These are phyloP conservation scores for Trichocladium uniseriatum DNA, from an alignment of 495 filamentous ascomycete species.

Conservation along the genomic window DNA sequence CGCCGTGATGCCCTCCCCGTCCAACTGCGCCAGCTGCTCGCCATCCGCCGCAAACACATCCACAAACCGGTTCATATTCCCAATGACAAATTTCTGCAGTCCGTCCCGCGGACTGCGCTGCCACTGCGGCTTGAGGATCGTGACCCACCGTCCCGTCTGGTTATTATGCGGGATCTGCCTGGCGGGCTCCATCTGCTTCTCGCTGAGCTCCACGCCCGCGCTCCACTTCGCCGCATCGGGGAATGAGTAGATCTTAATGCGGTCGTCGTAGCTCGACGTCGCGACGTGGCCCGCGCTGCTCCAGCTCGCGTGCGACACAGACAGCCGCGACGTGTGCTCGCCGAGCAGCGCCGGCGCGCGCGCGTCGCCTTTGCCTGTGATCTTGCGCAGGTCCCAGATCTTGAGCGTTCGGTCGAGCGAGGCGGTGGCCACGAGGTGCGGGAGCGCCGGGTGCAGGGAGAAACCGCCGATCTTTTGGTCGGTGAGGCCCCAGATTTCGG, in stretches of 20 bases:
- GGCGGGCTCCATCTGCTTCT: conserved; percentile 57
- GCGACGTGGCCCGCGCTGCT: conserved; percentile 73
- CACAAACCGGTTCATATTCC: conserved; percentile 96
- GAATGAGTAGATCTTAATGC: conserved; percentile 82
- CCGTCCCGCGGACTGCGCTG: conserved; percentile 66
- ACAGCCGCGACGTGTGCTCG: conserved; percentile 71
- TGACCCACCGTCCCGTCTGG: conserved; percentile 75
- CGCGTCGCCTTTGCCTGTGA: conserved; percentile 45
- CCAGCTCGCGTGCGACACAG: conserved; percentile 86
- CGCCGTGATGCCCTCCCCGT: conserved; percentile 80
- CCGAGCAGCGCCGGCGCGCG: conserved; percentile 58
- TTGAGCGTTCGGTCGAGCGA: conserved; percentile 83
- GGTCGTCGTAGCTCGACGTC: conserved; percentile 90
- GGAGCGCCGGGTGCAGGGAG: conserved; percentile 62
- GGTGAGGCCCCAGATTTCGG: conserved; percentile 63
- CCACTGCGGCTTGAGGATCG: conserved; percentile 87
- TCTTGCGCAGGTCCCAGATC: conserved; percentile 86
- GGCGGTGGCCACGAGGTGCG: conserved; percentile 82
- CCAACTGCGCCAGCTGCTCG: conserved; percentile 83
- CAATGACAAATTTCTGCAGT: conserved; percentile 80
- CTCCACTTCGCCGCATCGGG: conserved; percentile 55
- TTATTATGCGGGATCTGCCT: conserved; percentile 78
- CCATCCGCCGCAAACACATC: conserved; percentile 75
- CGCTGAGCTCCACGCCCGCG: conserved; percentile 47
- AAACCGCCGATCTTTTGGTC: conserved; percentile 97